phyloP scores from a whole-genome alignment of 768 basidiomycete species.

The Agaricus bisporus region DNA sequence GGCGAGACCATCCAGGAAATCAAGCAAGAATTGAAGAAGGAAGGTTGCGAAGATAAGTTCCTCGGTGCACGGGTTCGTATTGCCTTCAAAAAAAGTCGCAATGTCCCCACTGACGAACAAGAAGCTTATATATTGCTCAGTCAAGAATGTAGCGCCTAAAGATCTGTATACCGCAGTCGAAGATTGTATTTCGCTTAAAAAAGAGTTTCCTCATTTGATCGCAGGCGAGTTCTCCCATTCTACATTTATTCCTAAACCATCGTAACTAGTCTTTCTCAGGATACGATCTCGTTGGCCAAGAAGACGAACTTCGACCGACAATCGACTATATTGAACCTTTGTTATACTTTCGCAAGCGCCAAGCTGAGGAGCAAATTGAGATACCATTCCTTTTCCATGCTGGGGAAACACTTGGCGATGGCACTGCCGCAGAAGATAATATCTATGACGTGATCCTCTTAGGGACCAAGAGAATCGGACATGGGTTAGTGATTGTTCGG shows the following conservation, averaged over 20 bases:
- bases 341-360: slow-evolving; percentile 49
- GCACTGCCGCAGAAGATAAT: slow-evolving; percentile 62
- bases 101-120: background rate
- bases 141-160: slow-evolving; percentile 48
- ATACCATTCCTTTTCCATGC: slow-evolving; percentile 80
- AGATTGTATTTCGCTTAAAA: slow-evolving; percentile 69
- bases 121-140: slow-evolving; percentile 70
- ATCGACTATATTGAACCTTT: slow-evolving; percentile 59
- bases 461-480: slow-evolving; percentile 76
- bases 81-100: background rate
- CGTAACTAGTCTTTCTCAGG: slow-evolving; percentile 31
- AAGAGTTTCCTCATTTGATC: slow-evolving; percentile 68
- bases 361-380: slow-evolving; percentile 50
- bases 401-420: slow-evolving; percentile 77
- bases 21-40: slow-evolving; percentile 39
- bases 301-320: slow-evolving; percentile 56
- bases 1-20: slow-evolving; percentile 46
- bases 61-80: slow-evolving; percentile 53
- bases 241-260: background rate
- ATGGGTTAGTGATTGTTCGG: slow-evolving; percentile 43
- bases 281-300: slow-evolving; percentile 78
- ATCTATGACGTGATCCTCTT: slow-evolving; percentile 75
- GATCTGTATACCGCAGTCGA: slow-evolving; percentile 63
- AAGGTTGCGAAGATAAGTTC: slow-evolving; percentile 57
- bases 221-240: slow-evolving; percentile 35